phyloP scores from a whole-genome alignment of 176 grass and related monocot species.

The Aegilops speltoides region DNA sequence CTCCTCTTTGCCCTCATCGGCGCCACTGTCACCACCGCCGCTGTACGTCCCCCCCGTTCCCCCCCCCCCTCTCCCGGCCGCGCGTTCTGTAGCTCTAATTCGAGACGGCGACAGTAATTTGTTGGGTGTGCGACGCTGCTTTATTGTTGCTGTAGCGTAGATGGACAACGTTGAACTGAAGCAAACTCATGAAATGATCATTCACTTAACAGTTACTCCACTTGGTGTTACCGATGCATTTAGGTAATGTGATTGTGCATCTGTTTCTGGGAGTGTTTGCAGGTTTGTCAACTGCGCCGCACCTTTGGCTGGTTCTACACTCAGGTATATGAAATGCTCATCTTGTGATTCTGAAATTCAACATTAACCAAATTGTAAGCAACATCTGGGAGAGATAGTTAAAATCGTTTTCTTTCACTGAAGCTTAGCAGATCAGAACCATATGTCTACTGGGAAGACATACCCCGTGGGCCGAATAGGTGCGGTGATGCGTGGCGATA shows the following conservation, averaged over 20 bases:
- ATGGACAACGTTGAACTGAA: not conserved
- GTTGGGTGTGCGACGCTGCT: not conserved
- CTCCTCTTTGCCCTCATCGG: constrained; percentile 50
- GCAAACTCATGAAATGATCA: not conserved
- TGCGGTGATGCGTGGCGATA: constrained; percentile 51
- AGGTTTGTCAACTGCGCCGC: constrained; percentile 59
- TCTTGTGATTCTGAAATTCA: not conserved
- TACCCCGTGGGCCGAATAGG: constrained; percentile 14
- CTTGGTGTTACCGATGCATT: not conserved
- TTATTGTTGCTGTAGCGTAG: not conserved
- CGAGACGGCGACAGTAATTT: not conserved
- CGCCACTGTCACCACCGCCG: constrained; percentile 47
- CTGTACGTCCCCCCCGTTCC: constrained; percentile 11
- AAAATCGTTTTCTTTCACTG: not conserved
- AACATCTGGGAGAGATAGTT: not conserved
- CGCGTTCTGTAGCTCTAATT: not conserved
- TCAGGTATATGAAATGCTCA: constrained; percentile 43
- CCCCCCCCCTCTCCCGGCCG: too few species aligned
- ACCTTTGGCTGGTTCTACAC: constrained; percentile 57
- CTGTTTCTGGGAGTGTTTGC: not conserved
- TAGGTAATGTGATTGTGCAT: not conserved
- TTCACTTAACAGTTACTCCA: not conserved
- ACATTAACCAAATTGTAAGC: not conserved
- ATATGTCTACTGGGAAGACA: constrained; percentile 45
- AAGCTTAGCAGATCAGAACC: constrained; percentile 64